Evolutionary conservation across 2,329 filamentous ascomycete genomes (phyloP).

Genomic region (Botrytis paeoniae): DNA sequence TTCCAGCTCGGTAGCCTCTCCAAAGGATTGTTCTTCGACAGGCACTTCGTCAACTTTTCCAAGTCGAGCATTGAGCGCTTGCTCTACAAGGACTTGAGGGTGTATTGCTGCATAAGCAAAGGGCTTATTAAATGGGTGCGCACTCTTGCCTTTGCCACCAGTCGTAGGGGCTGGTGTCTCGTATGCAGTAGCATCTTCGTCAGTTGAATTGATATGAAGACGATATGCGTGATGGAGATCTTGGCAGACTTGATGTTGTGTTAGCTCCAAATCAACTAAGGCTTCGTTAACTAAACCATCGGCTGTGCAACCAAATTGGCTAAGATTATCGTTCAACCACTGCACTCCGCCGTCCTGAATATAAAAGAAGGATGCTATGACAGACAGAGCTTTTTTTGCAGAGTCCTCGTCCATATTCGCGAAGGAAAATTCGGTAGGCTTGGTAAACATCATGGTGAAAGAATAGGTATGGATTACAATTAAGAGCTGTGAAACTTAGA

Average conservation of each 20-base stretch:
- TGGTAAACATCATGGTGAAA: not conserved
- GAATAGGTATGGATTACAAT: not conserved
- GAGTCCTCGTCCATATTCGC: not conserved
- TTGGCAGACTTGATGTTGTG: not conserved
- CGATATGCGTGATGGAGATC: not conserved
- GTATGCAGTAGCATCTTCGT: not conserved
- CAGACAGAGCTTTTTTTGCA: not conserved
- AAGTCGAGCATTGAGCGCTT: not conserved
- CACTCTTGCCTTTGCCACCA: not conserved
- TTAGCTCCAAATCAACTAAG: not conserved
- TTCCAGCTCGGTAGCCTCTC: not conserved
- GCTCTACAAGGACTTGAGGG: not conserved
- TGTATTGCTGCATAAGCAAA: not conserved
- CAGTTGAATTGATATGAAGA: not conserved
- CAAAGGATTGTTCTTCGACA: not conserved
- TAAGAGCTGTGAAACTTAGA: not conserved
- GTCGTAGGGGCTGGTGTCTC: not conserved
- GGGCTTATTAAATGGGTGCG: not conserved
- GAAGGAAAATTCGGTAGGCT: not conserved
- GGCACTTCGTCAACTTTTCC: not conserved
- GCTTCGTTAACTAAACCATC: constrained; percentile 8
- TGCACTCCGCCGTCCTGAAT: not conserved
- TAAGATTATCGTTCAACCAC: not conserved
- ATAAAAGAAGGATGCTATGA: not conserved
- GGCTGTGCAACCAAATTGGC: not conserved